Percentiles rank a stretch among this genome's conserved stretches.
phyloP scores from a whole-genome alignment of 768 basidiomycete genomes.

The Trichaptum fuscoviolaceum region DNA sequence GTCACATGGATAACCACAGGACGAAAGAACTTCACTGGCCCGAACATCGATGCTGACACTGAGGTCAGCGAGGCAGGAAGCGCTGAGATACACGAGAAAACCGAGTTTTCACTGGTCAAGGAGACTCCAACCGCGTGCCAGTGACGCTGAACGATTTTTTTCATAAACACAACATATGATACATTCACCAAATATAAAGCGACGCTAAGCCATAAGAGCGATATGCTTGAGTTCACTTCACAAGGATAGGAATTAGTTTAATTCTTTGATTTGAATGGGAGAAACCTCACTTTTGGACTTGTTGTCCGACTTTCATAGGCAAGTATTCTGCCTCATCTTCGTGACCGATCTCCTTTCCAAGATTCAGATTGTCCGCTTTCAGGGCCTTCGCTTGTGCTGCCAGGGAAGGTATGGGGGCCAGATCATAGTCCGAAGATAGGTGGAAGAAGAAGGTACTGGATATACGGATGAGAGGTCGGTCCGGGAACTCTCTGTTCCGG shows the following conservation, averaged over 20 bases:
- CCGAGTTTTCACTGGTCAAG: neutral
- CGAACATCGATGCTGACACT: neutral
- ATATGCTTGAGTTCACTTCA: conserved; percentile 76
- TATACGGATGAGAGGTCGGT: conserved; percentile 89
- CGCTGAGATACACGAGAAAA: neutral
- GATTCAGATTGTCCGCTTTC: conserved; percentile 33
- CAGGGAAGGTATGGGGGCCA: conserved; percentile 59
- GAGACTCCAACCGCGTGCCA: too few relatives aligned
- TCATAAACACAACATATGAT: neutral
- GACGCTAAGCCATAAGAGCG: conserved; percentile 58
- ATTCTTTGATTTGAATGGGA: conserved; percentile 5
- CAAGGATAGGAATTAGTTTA: conserved; percentile 3
- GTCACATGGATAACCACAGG: conserved; percentile 3
- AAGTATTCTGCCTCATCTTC: conserved; percentile 47
- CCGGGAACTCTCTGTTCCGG: conserved; percentile 52
- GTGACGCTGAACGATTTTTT: neutral
- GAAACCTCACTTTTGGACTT: conserved; percentile 68
- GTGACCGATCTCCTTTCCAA: conserved; percentile 29
- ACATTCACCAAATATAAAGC: neutral
- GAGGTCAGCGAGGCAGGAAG: neutral
- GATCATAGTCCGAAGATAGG: conserved; percentile 76
- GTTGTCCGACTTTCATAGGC: conserved; percentile 83
- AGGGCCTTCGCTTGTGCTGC: conserved; percentile 40
- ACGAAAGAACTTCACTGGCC: neutral
- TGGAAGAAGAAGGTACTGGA: conserved; percentile 98